phyloP scores from a whole-genome alignment of 2,329 filamentous ascomycete species.

The Phyllosticta capitalensis region DNA sequence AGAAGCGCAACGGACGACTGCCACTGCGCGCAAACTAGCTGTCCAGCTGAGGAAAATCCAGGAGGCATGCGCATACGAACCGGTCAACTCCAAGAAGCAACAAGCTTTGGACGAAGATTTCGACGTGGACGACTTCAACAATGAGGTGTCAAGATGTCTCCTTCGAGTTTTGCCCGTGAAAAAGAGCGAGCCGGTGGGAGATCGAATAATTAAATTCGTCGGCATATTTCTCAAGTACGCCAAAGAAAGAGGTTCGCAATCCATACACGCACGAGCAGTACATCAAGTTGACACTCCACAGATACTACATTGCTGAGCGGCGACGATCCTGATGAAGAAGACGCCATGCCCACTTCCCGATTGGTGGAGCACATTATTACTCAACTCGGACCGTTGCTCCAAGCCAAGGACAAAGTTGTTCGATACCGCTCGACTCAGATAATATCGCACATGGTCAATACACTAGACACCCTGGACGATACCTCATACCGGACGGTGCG shows the following conservation, averaged over 20 bases:
- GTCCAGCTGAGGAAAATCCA: conserved; percentile 85
- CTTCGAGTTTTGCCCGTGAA: conserved; percentile 76
- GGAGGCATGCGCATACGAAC: conserved; percentile 63
- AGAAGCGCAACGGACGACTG: conserved; percentile 74
- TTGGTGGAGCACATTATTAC: conserved; percentile 67
- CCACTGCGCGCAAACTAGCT: conserved; percentile 80
- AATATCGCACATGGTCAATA: conserved; percentile 85
- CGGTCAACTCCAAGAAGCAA: conserved; percentile 42
- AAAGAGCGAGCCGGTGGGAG: conserved; percentile 82
- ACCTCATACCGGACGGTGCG: conserved; percentile 78
- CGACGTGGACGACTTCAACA: conserved; percentile 78
- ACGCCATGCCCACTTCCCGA: conserved; percentile 71
- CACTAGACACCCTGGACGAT: conserved; percentile 83
- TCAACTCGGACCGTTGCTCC: conserved; percentile 64
- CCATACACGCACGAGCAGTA: neutral
- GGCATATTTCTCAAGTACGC: conserved; percentile 74
- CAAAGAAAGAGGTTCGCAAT: conserved; percentile 44
- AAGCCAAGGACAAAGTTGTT: conserved; percentile 84
- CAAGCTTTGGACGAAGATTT: conserved; percentile 53
- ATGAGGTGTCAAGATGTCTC: conserved; percentile 74
- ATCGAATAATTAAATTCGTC: conserved; percentile 75
- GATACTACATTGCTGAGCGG: conserved; percentile 23
- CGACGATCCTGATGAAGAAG: conserved; percentile 46
- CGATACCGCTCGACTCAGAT: conserved; percentile 85
- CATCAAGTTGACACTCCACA: conserved; percentile 6